Evolutionary conservation across 805 yeast species (phyloP).

Genomic region (Hanseniaspora guilliermondii): DNA sequence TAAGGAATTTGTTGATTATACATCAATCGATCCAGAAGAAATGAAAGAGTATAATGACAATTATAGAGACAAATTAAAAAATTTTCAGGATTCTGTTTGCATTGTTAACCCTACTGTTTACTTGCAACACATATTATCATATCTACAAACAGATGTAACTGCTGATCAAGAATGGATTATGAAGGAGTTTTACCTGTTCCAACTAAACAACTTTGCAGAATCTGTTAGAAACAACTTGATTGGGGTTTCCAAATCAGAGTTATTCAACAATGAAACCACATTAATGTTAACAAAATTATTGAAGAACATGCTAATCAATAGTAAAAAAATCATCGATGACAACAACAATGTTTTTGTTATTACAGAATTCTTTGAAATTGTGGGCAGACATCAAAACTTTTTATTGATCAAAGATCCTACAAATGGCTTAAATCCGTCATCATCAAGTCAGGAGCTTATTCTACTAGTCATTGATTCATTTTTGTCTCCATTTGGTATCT

Average conservation of each 20-base stretch:
- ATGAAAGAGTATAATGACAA: conserved; percentile 71
- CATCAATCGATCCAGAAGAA: conserved; percentile 40
- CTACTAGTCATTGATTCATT: conserved; percentile 63
- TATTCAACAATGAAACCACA: conserved; percentile 54
- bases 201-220: conserved; percentile 68
- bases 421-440: background rate
- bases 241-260: conserved; percentile 52
- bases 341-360: conserved; percentile 69
- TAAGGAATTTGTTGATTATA: conserved; percentile 58
- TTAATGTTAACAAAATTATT: conserved; percentile 30
- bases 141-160: conserved; percentile 3
- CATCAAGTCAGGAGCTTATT: conserved; percentile 34
- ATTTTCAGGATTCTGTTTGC: conserved; percentile 74
- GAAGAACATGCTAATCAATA: conserved; percentile 21
- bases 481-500: conserved; percentile 69
- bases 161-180: conserved; percentile 55
- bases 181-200: conserved; percentile 76
- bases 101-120: conserved; percentile 48
- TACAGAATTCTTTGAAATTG: conserved; percentile 68
- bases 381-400: conserved; percentile 64
- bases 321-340: conserved; percentile 32
- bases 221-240: conserved; percentile 66
- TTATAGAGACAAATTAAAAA: conserved; percentile 51
- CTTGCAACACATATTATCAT: conserved; percentile 41
- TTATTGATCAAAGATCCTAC: conserved; percentile 32